These are phyloP conservation scores for Neurospora sp. DNA, from an alignment of 495 filamentous ascomycete genomes.

Conservation along the genomic window DNA sequence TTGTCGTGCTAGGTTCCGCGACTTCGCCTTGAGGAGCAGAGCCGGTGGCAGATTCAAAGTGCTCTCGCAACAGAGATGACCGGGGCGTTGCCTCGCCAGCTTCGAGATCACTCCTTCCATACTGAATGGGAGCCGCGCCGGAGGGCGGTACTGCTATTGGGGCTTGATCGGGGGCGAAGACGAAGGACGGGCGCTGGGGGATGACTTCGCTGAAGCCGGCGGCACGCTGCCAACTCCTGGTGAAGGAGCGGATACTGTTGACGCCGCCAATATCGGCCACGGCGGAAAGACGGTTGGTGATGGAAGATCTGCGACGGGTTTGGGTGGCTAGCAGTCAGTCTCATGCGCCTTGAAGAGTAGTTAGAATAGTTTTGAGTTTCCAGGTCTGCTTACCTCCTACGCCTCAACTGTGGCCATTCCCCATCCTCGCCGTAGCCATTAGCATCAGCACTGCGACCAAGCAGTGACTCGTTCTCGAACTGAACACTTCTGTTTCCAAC, in stretches of 20 bases:
- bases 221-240: conserved; percentile 86
- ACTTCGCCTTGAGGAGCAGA: conserved; percentile 10
- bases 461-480: conserved; percentile 31
- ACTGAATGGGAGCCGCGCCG: conserved; percentile 11
- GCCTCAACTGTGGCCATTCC: conserved; percentile 25
- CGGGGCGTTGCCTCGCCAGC: conserved; percentile 23
- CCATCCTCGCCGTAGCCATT: conserved; percentile 16
- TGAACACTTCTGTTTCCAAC: conserved; percentile 22
- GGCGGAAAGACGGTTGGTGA: conserved; percentile 58
- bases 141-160: conserved; percentile 22
- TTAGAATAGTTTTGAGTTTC: too few relatives aligned
- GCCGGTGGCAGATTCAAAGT: conserved; percentile 24
- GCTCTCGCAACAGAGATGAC: conserved; percentile 29
- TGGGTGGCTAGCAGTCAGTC: conserved; percentile 1
- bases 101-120: conserved; percentile 25
- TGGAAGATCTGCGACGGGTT: conserved; percentile 47
- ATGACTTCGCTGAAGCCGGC: conserved; percentile 80
- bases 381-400: conserved; percentile 21
- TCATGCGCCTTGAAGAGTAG: not conserved
- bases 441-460: conserved; percentile 24
- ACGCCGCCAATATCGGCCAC: conserved; percentile 76
- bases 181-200: conserved; percentile 61
- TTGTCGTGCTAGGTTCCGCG: conserved; percentile 13
- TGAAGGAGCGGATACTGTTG: conserved; percentile 91
- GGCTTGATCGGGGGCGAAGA: conserved; percentile 42